phyloP scores from a whole-genome alignment of 2,329 filamentous ascomycete species.

The Tolypocladium pustulatum region DNA sequence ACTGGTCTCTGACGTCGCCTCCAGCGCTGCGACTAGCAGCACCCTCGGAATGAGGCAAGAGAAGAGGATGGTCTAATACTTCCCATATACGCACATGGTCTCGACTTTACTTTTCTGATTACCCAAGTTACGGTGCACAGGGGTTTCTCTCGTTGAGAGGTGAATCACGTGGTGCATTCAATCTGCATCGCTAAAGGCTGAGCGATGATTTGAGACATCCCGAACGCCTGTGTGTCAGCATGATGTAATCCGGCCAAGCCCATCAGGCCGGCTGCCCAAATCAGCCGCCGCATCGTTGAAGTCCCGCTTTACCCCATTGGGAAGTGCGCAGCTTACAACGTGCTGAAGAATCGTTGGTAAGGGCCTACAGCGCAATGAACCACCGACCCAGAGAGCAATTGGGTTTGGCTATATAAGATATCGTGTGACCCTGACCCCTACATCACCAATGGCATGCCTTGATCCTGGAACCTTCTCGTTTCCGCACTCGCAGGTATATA shows the following conservation, averaged over 20 bases:
- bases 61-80: too few relatives aligned
- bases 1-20: too few relatives aligned
- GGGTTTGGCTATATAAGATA: background rate
- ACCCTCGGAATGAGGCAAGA: too few relatives aligned
- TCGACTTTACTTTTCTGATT: too few relatives aligned
- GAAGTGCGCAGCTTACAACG: background rate
- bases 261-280: background rate
- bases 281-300: background rate
- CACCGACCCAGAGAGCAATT: background rate
- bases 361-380: background rate
- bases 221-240: constrained; percentile 1
- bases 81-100: too few relatives aligned
- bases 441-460: constrained; percentile 10
- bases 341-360: constrained; percentile 6
- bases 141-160: background rate
- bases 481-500: constrained; percentile 20
- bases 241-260: background rate
- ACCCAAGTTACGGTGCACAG: too few relatives aligned
- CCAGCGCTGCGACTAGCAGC: too few relatives aligned
- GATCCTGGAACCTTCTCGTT: constrained; percentile 12
- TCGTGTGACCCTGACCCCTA: constrained; percentile 1
- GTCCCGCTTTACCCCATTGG: background rate
- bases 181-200: background rate
- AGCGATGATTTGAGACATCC: background rate
- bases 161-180: background rate